phyloP scores from a whole-genome alignment of 1,284 basidiomycete species.

The Boletellus deceptivus region DNA sequence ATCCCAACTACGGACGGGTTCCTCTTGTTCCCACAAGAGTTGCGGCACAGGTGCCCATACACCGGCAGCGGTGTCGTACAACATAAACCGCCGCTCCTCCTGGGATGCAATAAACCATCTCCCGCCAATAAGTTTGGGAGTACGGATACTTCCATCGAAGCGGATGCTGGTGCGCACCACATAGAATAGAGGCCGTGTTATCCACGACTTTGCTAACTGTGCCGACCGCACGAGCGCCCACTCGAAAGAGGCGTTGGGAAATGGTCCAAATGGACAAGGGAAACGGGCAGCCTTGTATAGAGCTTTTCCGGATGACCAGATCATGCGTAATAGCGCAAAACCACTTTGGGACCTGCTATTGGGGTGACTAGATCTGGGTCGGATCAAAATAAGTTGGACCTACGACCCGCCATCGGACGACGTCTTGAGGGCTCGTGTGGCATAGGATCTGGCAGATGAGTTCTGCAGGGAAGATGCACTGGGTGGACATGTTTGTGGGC shows the following conservation, averaged over 20 bases:
- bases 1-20: background rate
- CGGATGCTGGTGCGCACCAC: background rate
- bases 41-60: background rate
- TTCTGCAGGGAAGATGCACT: no score
- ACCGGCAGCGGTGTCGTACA: background rate
- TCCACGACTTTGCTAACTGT: background rate
- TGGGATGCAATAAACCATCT: background rate
- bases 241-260: background rate
- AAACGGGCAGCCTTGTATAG: no score
- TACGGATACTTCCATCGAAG: background rate
- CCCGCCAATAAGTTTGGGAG: background rate
- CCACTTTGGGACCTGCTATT: no score
- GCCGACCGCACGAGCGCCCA: background rate
- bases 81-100: background rate
- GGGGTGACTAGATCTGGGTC: no score
- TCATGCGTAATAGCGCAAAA: no score
- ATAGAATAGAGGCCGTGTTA: background rate
- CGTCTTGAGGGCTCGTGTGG: no score
- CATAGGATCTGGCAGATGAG: no score
- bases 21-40: background rate
- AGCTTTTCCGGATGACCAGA: no score
- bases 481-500: no score
- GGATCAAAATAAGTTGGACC: no score
- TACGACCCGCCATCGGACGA: no score
- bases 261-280: background rate